Conservation (phyloP, 140 eudicot genomes). For the Oenanthe javanica region DNA sequence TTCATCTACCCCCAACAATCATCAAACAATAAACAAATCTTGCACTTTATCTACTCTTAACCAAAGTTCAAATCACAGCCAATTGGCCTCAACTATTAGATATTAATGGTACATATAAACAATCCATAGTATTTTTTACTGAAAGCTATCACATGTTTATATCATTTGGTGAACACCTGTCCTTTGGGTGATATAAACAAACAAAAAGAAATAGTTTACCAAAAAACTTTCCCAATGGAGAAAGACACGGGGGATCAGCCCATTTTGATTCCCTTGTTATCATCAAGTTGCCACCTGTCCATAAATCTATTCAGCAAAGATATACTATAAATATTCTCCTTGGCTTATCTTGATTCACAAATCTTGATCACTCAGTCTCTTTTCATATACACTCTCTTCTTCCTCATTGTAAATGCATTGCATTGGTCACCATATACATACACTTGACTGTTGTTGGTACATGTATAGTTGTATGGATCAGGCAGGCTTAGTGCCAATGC, state of each 20-base stretch:
- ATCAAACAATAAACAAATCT: not conserved
- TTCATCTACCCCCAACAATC: not conserved
- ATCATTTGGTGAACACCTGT: no score
- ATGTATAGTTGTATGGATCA: slow-evolving; percentile 13
- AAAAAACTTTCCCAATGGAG: no score
- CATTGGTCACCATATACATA: not conserved
- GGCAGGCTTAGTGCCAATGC: slow-evolving; percentile 8
- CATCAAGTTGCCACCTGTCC: slow-evolving; percentile 7
- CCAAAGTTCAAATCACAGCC: not conserved
- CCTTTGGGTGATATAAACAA: no score
- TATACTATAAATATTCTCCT: not conserved
- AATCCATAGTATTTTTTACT: not conserved
- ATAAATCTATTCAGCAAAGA: not conserved
- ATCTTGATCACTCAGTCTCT: not conserved
- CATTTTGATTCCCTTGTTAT: not conserved
- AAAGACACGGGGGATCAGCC: no score
- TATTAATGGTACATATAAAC: not conserved
- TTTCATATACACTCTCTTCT: not conserved
- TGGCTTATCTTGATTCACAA: not conserved
- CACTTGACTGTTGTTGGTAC: not conserved
- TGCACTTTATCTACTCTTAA: not conserved
- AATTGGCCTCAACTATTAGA: not conserved
- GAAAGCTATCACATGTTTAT: not conserved
- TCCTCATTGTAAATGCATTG: not conserved
- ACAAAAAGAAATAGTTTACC: no score